These are phyloP conservation scores for Pleurotus citrinopileatus DNA, from an alignment of 768 basidiomycete species.

Conservation along the genomic window DNA sequence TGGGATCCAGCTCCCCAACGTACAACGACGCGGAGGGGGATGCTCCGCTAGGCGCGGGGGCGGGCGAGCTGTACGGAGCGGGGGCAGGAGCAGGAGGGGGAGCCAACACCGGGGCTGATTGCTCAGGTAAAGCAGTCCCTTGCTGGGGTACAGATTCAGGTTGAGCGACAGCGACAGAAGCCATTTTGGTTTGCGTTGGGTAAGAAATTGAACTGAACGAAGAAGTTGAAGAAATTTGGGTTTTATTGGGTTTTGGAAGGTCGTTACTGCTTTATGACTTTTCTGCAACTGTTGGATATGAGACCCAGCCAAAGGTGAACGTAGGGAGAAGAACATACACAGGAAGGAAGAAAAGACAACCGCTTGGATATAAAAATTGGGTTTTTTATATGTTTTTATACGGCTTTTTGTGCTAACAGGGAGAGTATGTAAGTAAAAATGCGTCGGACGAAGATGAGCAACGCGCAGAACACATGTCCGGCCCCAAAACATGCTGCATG, in stretches of 20 bases:
- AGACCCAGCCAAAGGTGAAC: slow-evolving; percentile 13
- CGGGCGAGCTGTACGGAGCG: slow-evolving; percentile 60
- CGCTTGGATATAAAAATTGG: slow-evolving; percentile 62
- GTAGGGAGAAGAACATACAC: slow-evolving; percentile 41
- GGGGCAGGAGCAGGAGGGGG: slow-evolving; percentile 42
- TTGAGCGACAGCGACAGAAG: slow-evolving; percentile 52
- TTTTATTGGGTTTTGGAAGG: slow-evolving; percentile 52
- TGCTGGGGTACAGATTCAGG: slow-evolving; percentile 50
- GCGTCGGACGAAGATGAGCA: slow-evolving; percentile 15
- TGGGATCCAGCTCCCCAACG: slow-evolving; percentile 97
- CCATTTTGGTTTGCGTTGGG: slow-evolving; percentile 41
- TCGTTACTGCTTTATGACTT: slow-evolving; percentile 95
- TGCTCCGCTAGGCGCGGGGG: slow-evolving; percentile 49
- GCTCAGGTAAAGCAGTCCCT: slow-evolving; percentile 4
- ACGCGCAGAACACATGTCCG: neutral
- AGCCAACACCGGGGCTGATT: slow-evolving; percentile 43
- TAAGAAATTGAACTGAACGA: neutral
- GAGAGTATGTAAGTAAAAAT: slow-evolving; percentile 12
- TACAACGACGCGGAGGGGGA: slow-evolving; percentile 93
- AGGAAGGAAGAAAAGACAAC: slow-evolving; percentile 71
- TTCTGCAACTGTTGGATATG: slow-evolving; percentile 51
- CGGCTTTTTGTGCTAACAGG: slow-evolving; percentile 56
- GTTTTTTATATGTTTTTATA: slow-evolving; percentile 68
- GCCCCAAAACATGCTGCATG: neutral
- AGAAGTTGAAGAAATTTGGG: slow-evolving; percentile 18